phyloP scores from a whole-genome alignment of 2,329 filamentous ascomycete species.

The Rutstroemia sp. region DNA sequence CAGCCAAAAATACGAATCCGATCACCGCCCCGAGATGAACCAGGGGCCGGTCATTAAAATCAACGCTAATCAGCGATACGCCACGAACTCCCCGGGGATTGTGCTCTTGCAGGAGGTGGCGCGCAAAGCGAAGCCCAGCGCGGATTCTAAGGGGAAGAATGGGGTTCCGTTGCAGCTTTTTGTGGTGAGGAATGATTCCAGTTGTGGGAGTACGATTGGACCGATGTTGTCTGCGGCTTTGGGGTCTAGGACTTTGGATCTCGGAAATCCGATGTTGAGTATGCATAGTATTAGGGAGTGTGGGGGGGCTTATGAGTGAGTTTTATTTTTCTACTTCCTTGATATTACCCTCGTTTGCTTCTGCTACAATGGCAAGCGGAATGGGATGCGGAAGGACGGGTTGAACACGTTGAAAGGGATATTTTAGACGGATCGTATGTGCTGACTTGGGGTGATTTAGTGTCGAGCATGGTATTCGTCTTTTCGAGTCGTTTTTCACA shows the following conservation, averaged over 20 bases:
- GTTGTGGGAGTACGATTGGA: conserved; percentile 93
- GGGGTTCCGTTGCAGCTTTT: conserved; percentile 90
- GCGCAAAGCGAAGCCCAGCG: conserved; percentile 44
- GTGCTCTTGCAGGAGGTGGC: conserved; percentile 87
- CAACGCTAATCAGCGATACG: conserved; percentile 95
- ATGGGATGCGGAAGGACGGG: neutral
- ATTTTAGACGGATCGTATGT: too few species aligned
- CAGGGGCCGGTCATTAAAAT: conserved; percentile 95
- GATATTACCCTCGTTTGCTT: neutral
- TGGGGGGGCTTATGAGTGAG: conserved; percentile 78
- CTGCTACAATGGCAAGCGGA: too few species aligned
- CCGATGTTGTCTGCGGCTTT: conserved; percentile 89
- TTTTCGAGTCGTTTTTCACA: conserved; percentile 84
- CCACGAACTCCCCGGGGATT: conserved; percentile 92
- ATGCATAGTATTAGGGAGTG: conserved; percentile 98
- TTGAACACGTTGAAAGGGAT: too few species aligned
- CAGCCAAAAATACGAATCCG: conserved; percentile 78
- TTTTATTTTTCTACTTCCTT: conserved; percentile 49
- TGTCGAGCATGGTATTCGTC: conserved; percentile 74
- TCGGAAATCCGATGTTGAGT: conserved; percentile 73
- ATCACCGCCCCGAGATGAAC: conserved; percentile 93
- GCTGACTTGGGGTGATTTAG: conserved; percentile 61
- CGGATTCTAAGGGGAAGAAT: conserved; percentile 38
- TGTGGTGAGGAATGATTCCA: conserved; percentile 90
- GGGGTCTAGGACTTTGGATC: conserved; percentile 80